Percentiles rank a stretch among this genome's conserved stretches.
Evolutionary conservation across 2,329 filamentous ascomycete species (phyloP).

Genomic region (Aspergillus candidus): DNA sequence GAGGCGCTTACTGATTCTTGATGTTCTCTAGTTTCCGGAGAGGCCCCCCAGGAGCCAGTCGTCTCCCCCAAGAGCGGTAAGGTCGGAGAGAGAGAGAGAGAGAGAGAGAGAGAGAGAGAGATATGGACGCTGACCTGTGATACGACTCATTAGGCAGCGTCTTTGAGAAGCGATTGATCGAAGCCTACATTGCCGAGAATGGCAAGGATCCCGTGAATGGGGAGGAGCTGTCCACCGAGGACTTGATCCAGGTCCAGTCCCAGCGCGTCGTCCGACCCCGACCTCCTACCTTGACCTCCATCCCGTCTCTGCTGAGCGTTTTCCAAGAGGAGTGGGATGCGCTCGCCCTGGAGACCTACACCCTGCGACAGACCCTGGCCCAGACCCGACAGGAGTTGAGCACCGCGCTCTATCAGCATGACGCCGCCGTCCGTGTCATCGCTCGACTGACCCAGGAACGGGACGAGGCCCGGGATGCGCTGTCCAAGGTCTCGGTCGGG

Average conservation of each 20-base stretch:
- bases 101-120: conserved; percentile 4
- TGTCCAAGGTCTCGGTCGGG: conserved; percentile 76
- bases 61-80: conserved; percentile 89
- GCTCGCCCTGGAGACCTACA: conserved; percentile 84
- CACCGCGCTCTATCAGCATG: conserved; percentile 90
- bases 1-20: conserved; percentile 14
- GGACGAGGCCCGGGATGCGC: conserved; percentile 82
- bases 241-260: conserved; percentile 82
- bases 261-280: conserved; percentile 78
- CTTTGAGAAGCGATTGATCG: conserved; percentile 91
- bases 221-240: conserved; percentile 74
- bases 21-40: conserved; percentile 71
- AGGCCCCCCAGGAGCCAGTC: conserved; percentile 90
- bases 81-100: conserved; percentile 28
- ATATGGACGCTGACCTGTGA: no score
- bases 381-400: conserved; percentile 91
- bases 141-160: conserved; percentile 58
- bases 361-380: conserved; percentile 78
- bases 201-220: conserved; percentile 87
- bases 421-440: conserved; percentile 94
- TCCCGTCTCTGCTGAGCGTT: conserved; percentile 84
- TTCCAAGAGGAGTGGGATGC: conserved; percentile 99
- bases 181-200: conserved; percentile 89
- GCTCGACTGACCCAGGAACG: conserved; percentile 83
- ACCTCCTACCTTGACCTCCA: conserved; percentile 89